A percentile compares a stretch with the other conserved stretches of the same genome.
Conservation (phyloP, 148 eudicot genomes). For the Nyssa sinensis region DNA sequence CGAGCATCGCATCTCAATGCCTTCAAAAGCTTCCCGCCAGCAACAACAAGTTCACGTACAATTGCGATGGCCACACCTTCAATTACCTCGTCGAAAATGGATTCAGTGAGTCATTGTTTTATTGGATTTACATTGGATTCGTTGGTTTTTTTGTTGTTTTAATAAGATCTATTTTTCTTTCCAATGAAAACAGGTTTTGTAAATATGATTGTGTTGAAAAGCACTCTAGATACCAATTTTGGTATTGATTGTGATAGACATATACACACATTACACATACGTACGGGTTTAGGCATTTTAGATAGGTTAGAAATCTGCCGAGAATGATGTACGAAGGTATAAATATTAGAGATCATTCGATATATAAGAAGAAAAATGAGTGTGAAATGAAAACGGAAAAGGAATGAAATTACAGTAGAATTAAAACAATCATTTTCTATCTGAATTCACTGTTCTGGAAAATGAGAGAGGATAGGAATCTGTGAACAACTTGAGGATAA, state of each 20-base stretch:
- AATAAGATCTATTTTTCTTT: background rate
- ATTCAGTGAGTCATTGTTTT: conserved; percentile 14
- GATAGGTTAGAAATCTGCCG: background rate
- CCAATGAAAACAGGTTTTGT: background rate
- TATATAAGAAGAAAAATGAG: background rate
- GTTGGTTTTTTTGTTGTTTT: background rate
- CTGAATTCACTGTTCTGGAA: too few relatives aligned
- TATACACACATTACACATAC: background rate
- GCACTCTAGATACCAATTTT: background rate
- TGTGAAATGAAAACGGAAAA: background rate
- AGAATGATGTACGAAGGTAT: background rate
- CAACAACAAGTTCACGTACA: conserved; percentile 30
- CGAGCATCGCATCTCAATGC: conserved; percentile 25
- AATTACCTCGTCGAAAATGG: conserved; percentile 30
- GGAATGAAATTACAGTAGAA: background rate
- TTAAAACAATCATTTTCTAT: too few relatives aligned
- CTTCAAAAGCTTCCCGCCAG: conserved; percentile 27
- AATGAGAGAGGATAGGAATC: too few relatives aligned
- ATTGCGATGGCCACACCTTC: conserved; percentile 30
- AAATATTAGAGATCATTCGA: background rate
- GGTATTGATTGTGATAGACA: background rate
- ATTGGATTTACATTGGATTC: too few relatives aligned
- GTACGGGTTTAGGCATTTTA: background rate
- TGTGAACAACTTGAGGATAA: background rate
- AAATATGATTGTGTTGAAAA: background rate